Base-by-base conservation (phyloP, 2,329 filamentous ascomycete genomes). In the Clonostachys byssicola region DNA sequence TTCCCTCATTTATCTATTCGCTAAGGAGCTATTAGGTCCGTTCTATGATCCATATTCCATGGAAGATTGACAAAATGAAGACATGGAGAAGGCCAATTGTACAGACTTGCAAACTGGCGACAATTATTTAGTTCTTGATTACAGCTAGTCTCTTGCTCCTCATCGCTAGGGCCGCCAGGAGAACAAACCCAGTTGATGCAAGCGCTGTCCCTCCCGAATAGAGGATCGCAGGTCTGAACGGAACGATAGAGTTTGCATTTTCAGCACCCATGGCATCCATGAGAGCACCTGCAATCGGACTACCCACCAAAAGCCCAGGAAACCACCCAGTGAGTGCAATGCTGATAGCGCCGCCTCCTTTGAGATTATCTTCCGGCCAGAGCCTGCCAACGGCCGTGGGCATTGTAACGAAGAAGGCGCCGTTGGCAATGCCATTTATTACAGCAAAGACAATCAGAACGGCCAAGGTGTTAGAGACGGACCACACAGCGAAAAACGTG, bases 351-450 rank as follows among this genome's bases (percentile, higher is more conserved):
- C 40, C 44, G 14, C 48, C 44, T 30, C 23, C 23, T 8, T 30
- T 30, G 2, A 30, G 23, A 30, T 30, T 9, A 30, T 30, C 23
- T 30, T 30, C 23, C 5, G 44, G 40, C n/a, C 34, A 44, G 20
- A 49, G 23, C 35, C 30, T 30, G n/a, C 34, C 74, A 1, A 82
- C 75, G 1, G 80, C 78, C 1, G 80, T 83, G 1, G 80, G 80
- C 65, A 83, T 80, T 0, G 75, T 74, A 3, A 75, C 72, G 56
- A 84, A 84, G 62, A 83, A 84, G 0, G 74, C 77, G 1, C 80
- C 80, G 55, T 83, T 83, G 1, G 75, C 71, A 38, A 72, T 65
- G 0, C 81, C 80, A 51, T 83, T 84, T 18, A 83, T 63, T 12
- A 81, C 63, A 14, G 74, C 76, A 53, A 84, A 84, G 0, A 73